Base-by-base conservation (phyloP, 1,284 basidiomycete species). In the Pseudozyma sp. region DNA sequence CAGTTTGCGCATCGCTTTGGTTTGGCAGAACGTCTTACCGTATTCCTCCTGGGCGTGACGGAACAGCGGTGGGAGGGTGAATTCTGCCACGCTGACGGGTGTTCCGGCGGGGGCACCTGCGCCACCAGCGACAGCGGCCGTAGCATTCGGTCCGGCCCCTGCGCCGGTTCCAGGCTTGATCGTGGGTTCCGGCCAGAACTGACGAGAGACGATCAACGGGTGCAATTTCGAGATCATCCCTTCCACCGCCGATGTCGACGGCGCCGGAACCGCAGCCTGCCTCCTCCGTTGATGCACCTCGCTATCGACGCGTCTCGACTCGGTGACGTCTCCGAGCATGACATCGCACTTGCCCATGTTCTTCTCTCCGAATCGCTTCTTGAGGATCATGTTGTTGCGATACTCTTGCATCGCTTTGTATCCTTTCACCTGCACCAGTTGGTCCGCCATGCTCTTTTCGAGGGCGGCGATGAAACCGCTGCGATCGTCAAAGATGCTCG, bases 401-500 rank as follows among this genome's bases (percentile, higher is more conserved):
- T 81, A 80, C 71, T 77, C 73, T 40, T 70, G 63, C 48, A 66
- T 71, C n/a, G 76, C 69, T 14, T 76, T 68, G 47, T 83, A 84
- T 7, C 60, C 67, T 49, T 69, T 60, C 24, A 81, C 73, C 19
- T 76, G 75, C 10, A 84, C 69, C 7, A 84, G 67, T 53, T 79
- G 77, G 34, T 78, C 76, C 8, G 82, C 81, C 64, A 79, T 81
- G 54, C 74, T 79, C 48, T 75, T 65, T 55, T 84, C 82, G 24
- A 84, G 62, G 3, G 82, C 82, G 9, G 64, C 62, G 29, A 84
- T 71, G 60, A 84, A 84, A 24, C 80, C 76, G 9, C 50, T 65
- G 10, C 74, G 73, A 44, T 84, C 82, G 70, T 82, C 76, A 72
- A 84, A 84, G 72, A 84, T 83, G 48, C 69, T 72, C 5, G 81